phyloP scores from a whole-genome alignment of 2,329 filamentous ascomycete species.

The Fusarium citri region DNA sequence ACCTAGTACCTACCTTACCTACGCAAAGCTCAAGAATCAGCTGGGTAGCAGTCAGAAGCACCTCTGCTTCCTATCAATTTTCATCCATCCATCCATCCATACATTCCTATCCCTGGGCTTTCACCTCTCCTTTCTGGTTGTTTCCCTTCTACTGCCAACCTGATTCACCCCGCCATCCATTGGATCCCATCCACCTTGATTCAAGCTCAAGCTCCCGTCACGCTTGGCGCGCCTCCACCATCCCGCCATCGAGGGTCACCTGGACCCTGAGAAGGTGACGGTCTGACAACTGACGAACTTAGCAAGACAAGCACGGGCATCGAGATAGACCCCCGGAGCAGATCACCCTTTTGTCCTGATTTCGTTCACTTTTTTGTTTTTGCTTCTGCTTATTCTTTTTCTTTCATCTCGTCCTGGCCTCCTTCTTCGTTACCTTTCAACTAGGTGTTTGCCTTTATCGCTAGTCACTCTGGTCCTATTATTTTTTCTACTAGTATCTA shows the following conservation, averaged over 20 bases:
- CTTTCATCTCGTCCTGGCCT: not conserved
- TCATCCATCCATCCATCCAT: not conserved
- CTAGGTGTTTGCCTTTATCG: not conserved
- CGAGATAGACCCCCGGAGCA: constrained; percentile 17
- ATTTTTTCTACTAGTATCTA: not conserved
- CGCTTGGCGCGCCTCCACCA: constrained; percentile 36
- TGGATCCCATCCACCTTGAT: constrained; percentile 4
- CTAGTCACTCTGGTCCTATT: not conserved
- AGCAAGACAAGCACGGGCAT: constrained; percentile 31
- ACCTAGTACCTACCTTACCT: no score
- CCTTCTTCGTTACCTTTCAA: not conserved
- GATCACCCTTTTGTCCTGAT: constrained; percentile 9
- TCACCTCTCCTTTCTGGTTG: not conserved
- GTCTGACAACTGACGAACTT: constrained; percentile 38
- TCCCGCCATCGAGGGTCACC: constrained; percentile 35
- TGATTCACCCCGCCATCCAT: constrained; percentile 31
- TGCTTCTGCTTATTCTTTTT: constrained; percentile 7
- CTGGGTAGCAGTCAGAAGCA: not conserved
- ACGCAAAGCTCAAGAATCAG: constrained; percentile 5
- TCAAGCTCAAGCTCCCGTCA: constrained; percentile 27
- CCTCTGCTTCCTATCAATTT: not conserved
- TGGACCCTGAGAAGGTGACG: constrained; percentile 41
- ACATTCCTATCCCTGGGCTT: not conserved
- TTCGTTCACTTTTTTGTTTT: not conserved
- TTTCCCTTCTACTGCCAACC: not conserved